Evolutionary conservation across 2,329 filamentous ascomycete genomes (phyloP), one percentile per base, ranked within the genome.

Genomic region (Calonectria montana): DNA sequence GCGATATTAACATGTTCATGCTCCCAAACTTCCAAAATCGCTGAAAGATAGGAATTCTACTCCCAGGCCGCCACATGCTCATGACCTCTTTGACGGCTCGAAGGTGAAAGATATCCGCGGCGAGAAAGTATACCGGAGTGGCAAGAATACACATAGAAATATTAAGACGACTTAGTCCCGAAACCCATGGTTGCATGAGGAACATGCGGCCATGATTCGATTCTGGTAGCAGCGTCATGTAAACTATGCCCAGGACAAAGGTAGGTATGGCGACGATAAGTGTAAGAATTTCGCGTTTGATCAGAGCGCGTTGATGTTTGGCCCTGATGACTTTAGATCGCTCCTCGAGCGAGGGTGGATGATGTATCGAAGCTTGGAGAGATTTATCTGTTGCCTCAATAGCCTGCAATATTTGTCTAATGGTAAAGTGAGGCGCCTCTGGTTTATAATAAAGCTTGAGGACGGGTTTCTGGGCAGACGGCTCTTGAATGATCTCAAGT

Each of bases 1-100:
- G 88, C 9, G 94, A 97, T 83, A 98, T 96, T 71, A 98, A 89
- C 86, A 97, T 93, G 80, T 97, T 97, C 96, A 98, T 98, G 85
- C 95, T 98, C 10, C 96, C 96, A 79, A 98, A 98, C n/a, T 94
- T 92, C 82, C 95, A 95, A 79, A 98, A 96, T 16, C 96, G 88
- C 76, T 93, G 90, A 18, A 94, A 77, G 4, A 97, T 81, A 0
- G 94, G 94, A 1, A 92, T 92, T 43, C 89, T 90, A 80, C 94
- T 97, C 31, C 91, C 90, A 2, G 86, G 91, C 25, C 93, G 89
- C 96, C 96, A 98, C 74, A 98, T 86, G 0, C 91, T 88, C 72
- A 88, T 87, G 15, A 98, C 85, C 78, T 98, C 96, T 81, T 95
- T 97, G 75, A 95, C 81, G 0, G 94, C 94, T 47, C 94, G 89